A percentile compares a stretch with the other conserved stretches of the same genome.
Conservation (phyloP, 148 eudicot genomes). For the Rhododendron molle region DNA sequence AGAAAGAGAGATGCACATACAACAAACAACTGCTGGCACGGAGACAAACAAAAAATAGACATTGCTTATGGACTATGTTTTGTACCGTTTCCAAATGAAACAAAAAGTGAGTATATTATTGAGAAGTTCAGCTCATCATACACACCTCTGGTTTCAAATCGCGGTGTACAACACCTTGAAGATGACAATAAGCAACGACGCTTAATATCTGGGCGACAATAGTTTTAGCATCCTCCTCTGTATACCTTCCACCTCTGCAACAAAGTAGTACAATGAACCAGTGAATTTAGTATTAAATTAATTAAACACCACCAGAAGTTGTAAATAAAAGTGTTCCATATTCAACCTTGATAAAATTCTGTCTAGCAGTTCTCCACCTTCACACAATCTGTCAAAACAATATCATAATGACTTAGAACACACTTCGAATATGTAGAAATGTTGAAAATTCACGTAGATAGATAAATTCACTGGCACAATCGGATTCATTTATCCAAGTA, state of each 20-base stretch:
- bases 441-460: not conserved
- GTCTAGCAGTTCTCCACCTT: constrained; percentile 97
- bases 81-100: constrained; percentile 1
- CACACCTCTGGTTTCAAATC: constrained; percentile 96
- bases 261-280: constrained; percentile 4
- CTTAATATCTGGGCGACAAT: constrained; percentile 71
- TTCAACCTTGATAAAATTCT: constrained; percentile 87
- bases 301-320: not conserved
- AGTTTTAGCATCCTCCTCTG: constrained; percentile 79
- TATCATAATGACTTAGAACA: not conserved
- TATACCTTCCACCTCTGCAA: constrained; percentile 87
- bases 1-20: not conserved
- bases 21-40: not conserved
- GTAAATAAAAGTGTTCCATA: not conserved
- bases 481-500: not conserved
- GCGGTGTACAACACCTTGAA: constrained; percentile 97
- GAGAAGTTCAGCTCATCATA: not conserved
- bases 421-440: not conserved
- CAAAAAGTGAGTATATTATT: not conserved
- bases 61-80: not conserved
- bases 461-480: not conserved
- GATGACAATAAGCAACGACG: constrained; percentile 88
- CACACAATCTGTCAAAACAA: constrained; percentile 67
- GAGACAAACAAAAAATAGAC: not conserved
- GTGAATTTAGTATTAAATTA: not conserved